Evolutionary conservation across 495 filamentous ascomycete species (phyloP).

Genomic region (Parathielavia appendiculata): DNA sequence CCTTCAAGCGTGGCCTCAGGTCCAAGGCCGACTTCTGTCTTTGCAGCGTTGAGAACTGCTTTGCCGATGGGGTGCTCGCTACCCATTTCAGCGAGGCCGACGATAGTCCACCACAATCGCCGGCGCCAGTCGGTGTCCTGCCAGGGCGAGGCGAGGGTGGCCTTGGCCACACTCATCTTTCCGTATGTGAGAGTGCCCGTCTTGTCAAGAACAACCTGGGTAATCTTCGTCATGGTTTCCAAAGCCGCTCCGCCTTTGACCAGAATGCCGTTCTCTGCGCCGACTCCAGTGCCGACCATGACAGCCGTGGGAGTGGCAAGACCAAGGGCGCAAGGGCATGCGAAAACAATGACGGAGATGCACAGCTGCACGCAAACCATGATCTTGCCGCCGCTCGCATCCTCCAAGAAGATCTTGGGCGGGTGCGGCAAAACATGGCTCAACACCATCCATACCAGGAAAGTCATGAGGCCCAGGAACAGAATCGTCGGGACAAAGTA

Average conservation of each 20-base stretch:
- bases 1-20: conserved; percentile 74
- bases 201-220: conserved; percentile 96
- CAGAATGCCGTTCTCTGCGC: conserved; percentile 94
- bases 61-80: conserved; percentile 94
- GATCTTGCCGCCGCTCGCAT: conserved; percentile 74
- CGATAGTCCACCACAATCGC: conserved; percentile 86
- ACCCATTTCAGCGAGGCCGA: conserved; percentile 87
- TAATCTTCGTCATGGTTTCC: conserved; percentile 87
- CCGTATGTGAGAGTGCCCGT: conserved; percentile 93
- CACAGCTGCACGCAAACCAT: conserved; percentile 98
- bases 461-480: conserved; percentile 75
- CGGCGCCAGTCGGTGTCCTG: conserved; percentile 59
- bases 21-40: conserved; percentile 64
- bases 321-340: conserved; percentile 92
- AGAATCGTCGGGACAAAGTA: conserved; percentile 93
- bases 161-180: conserved; percentile 82
- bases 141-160: conserved; percentile 64
- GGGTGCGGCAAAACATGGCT: conserved; percentile 76
- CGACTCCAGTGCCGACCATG: conserved; percentile 97
- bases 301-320: conserved; percentile 93
- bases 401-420: conserved; percentile 81
- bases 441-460: conserved; percentile 89
- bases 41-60: conserved; percentile 70
- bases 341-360: conserved; percentile 98
- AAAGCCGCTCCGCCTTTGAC: conserved; percentile 93